Evolutionary conservation across 192 early-diverging fungal genomes (phyloP), one percentile per base, ranked within the genome.

Genomic region (Umbelopsis isabellina): DNA sequence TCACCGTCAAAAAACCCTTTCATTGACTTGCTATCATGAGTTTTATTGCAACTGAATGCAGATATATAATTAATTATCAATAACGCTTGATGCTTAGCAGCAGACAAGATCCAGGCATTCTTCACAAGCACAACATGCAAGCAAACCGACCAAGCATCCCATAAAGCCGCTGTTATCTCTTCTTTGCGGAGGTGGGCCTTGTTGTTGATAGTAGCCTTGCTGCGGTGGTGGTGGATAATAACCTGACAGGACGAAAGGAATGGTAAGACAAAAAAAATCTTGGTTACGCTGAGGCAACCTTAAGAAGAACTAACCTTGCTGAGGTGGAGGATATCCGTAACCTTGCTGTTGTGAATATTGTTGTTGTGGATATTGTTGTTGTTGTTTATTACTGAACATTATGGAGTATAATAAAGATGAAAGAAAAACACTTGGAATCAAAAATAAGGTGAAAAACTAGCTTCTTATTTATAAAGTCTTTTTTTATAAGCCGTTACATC

Each of bases 151-250:
- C 13, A 61, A 30, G 30, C 55, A 61, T 61, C 55, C 55, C 55
- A 61, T 61, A 23, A 61, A 16, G 18, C 55, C 55, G 30, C 55
- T 33, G 30, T 61, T 61, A 8, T 61, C 55, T 35, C 55, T 61
- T 16, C 55, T 25, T 35, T 25, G 55, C 4, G 55, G 55, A 33
- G 48, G 48, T 10, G 55, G 55, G 1, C 55, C 55, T 27, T 25
- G 27, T 27, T 25, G 27, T 30, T 30, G 23, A 33, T 61, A 61
- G 55, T 61, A 61, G 30, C 55, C 55, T 61, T 61, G 55, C 30
- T 61, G 55, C n/a, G 55, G 55, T 25, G 55, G 55, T 35, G 55
- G 55, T 35, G 55, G 55, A 30, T 61, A 61, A 61, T 61, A 61
- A 61, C 55, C 55, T 61, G 33, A 35, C 27, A 35, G 15, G 48